Conservation (phyloP, 2,329 filamentous ascomycete genomes). For the Cercospora sesami region DNA sequence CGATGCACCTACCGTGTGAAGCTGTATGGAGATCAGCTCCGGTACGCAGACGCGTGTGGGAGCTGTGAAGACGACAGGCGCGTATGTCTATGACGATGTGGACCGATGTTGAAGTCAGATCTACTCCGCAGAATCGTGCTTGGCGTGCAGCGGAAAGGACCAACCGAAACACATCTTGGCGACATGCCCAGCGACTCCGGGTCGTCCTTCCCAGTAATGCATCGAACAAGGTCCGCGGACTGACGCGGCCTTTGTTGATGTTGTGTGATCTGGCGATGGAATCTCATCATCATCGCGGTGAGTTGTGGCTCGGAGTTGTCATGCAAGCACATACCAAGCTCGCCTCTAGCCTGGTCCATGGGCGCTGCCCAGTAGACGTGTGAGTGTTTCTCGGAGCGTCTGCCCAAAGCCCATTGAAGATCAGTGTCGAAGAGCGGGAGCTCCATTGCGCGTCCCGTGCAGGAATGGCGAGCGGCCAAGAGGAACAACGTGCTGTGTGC, state of each 20-base stretch:
- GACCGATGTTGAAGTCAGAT: slow-evolving; percentile 14
- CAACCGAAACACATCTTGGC: slow-evolving; percentile 13
- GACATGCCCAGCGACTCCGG: slow-evolving; percentile 9
- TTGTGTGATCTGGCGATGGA: not conserved
- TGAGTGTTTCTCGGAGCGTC: not conserved
- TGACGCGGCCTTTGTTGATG: slow-evolving; percentile 12
- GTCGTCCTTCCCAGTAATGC: slow-evolving; percentile 4
- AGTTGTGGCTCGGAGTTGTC: not conserved
- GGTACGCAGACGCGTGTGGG: not conserved
- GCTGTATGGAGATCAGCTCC: not conserved
- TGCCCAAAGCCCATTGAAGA: not conserved
- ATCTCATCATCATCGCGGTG: not conserved
- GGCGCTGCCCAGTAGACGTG: not conserved
- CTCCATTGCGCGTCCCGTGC: not conserved
- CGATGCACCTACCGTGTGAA: not conserved
- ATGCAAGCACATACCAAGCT: not conserved
- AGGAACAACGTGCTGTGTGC: not conserved
- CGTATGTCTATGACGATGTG: slow-evolving; percentile 18
- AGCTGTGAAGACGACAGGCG: not conserved
- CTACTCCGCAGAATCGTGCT: slow-evolving; percentile 16
- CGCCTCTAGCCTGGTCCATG: not conserved
- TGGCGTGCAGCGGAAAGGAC: slow-evolving; percentile 13
- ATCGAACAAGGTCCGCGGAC: slow-evolving; percentile 10
- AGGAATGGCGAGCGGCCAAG: not conserved
- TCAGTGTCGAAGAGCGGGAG: not conserved